These are phyloP conservation scores for Aspergillus steynii DNA, from an alignment of 495 filamentous ascomycete species.

Conservation along the genomic window DNA sequence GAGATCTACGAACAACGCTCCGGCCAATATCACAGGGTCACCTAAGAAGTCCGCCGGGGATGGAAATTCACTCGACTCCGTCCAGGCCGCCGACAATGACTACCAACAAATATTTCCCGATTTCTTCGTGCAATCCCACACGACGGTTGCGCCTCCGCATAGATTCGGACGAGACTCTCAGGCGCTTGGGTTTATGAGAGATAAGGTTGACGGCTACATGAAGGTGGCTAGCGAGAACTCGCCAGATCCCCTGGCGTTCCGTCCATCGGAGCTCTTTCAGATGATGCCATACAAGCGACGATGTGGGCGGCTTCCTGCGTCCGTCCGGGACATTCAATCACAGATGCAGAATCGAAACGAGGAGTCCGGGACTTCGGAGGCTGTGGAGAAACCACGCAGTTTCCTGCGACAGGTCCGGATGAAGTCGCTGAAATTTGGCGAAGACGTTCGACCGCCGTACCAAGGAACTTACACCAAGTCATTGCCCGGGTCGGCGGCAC, in stretches of 20 bases:
- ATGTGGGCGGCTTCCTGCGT: conserved; percentile 51
- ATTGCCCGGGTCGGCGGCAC: conserved; percentile 47
- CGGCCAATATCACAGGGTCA: conserved; percentile 22
- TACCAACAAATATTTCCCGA: conserved; percentile 75
- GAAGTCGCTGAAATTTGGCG: conserved; percentile 78
- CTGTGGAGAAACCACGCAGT: conserved; percentile 39
- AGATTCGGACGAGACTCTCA: conserved; percentile 57
- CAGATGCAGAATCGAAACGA: conserved; percentile 44
- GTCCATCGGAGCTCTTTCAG: conserved; percentile 59
- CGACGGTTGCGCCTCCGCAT: conserved; percentile 57
- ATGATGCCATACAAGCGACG: conserved; percentile 52
- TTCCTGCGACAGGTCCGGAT: conserved; percentile 63
- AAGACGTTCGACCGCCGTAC: conserved; percentile 91
- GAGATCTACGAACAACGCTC: conserved; percentile 24
- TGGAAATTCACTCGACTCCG: conserved; percentile 12
- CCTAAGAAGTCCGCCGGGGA: conserved; percentile 25
- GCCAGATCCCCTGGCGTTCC: conserved; percentile 39
- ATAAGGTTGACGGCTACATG: conserved; percentile 49
- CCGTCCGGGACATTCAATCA: conserved; percentile 68
- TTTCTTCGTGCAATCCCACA: conserved; percentile 72
- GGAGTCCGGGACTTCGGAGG: conserved; percentile 16
- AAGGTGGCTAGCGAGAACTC: conserved; percentile 25
- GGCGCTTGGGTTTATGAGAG: conserved; percentile 43
- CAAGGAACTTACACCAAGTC: conserved; percentile 75
- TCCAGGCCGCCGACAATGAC: conserved; percentile 30